Evolutionary conservation across 306 rosid genomes (phyloP), one percentile per base, ranked within the genome.

Genomic region (Ochetophila trinervis): DNA sequence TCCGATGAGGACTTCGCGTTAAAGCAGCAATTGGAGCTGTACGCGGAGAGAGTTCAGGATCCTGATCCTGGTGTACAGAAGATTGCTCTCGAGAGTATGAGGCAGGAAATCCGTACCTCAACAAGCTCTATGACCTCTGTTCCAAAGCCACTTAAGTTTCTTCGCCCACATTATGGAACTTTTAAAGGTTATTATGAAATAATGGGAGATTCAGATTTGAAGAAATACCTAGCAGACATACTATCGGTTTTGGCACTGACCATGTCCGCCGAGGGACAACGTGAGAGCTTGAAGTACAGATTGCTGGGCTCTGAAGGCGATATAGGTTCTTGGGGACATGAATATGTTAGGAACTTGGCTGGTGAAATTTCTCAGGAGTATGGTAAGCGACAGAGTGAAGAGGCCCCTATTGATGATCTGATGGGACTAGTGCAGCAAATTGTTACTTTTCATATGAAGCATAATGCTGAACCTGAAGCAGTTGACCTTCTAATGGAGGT

Each of bases 401-500:
- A 90, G 67, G 84, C 77, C 13, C 74, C 88, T 0, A 78, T 88
- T 42, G 96, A 90, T 20, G 99, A 94, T 72, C 78, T 94, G 37
- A 88, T 94, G 90, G 96, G 80, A 60, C 88, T 94, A 27, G 99
- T 88, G 44, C 90, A 90, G 66, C 95, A 90, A 71, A 94, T 94
- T 63, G 91, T 86, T 79, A 88, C 90, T 64, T 89, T 93, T 70
- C 94, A 81, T 75, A 86, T 87, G 96, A 87, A 86, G 87, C 99
- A 94, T 75, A 94, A 90, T 76, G 99, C 99, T 3, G 99, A 94
- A 66, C 96, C 97, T 19, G 99, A 94, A 76, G 99, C 97, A 62
- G 97, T 94, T 63, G 99, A 94, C 85, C 97, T 94, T 65, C 75
- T 94, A 75, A 88, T 94, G 96, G 99, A 94, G 99, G 99, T 94